These are phyloP conservation scores for Parasarocladium wereldwijsianum DNA, from an alignment of 2,329 filamentous ascomycete species.

Conservation along the genomic window DNA sequence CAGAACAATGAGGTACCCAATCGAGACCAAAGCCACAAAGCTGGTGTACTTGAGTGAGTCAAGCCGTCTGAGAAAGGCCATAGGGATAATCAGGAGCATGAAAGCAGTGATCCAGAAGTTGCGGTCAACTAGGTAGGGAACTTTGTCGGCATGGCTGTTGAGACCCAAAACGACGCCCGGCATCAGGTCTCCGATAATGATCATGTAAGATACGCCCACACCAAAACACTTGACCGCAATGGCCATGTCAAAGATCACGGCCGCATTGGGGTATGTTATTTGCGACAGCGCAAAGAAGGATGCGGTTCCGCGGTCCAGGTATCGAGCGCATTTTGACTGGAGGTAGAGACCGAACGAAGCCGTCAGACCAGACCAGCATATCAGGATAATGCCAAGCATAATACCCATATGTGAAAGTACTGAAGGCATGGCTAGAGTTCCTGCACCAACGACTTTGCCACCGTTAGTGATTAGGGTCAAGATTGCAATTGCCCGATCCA, in stretches of 20 bases:
- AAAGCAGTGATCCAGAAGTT: constrained; percentile 98
- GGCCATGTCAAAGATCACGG: constrained; percentile 86
- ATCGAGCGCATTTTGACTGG: constrained; percentile 82
- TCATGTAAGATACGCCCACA: constrained; percentile 91
- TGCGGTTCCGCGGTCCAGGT: constrained; percentile 74
- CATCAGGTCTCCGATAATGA: constrained; percentile 98
- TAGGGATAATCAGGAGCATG: constrained; percentile 88
- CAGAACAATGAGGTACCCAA: constrained; percentile 83
- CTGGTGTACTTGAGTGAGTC: constrained; percentile 98
- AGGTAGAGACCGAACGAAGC: constrained; percentile 90
- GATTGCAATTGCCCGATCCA: not conserved
- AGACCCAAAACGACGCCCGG: constrained; percentile 83
- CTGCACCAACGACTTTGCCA: constrained; percentile 71
- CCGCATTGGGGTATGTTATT: constrained; percentile 90
- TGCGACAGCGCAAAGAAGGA: constrained; percentile 97
- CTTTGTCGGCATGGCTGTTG: constrained; percentile 40
- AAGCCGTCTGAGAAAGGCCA: constrained; percentile 79
- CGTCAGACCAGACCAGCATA: constrained; percentile 81
- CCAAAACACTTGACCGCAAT: constrained; percentile 98
- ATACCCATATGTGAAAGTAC: constrained; percentile 95
- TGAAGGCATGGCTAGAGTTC: constrained; percentile 87
- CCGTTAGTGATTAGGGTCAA: constrained; percentile 7
- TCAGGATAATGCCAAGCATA: constrained; percentile 65
- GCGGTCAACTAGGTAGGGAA: constrained; percentile 69
- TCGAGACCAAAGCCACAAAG: constrained; percentile 77